Base-by-base conservation (phyloP, 2,329 filamentous ascomycete genomes). In the Mycogone perniciosa region DNA sequence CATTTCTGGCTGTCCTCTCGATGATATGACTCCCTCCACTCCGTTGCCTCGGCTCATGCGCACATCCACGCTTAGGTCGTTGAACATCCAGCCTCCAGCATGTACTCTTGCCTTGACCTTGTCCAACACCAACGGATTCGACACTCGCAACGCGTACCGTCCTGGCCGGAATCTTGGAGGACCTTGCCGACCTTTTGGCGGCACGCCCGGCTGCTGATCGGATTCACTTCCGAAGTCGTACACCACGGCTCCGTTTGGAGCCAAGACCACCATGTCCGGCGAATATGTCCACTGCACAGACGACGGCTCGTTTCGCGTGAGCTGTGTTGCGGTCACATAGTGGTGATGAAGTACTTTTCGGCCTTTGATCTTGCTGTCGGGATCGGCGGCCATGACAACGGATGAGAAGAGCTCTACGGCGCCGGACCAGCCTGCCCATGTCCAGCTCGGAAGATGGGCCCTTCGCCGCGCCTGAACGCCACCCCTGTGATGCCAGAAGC, bases 341-440 rank as follows among this genome's bases (percentile, higher is more conserved):
- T 68, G 66, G 31, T 67, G 66, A 44, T 62, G 63, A 27, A 67
- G 60, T 7, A 64, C 54, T 54, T 67, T 68, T 44, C 62, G 62
- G 20, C 60, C 58, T 34, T 60, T 56, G 27, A 53, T 41, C 31
- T 59, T 64, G 37, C 55, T 61, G 13, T 64, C 62, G 1, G 62
- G 57, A 30, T 66, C 66, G 4, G 34, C 6, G 5, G 60, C 58
- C n/a, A 68, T 59, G 2, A 60, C 56, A 27, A 68, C 61, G 8
- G 64, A 65, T 5, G 65, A 68, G 52, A 62, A 59, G 40, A 68
- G 54, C 31, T 67, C 66, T 9, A 68, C 66, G 5, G 62, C 56
- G 10, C 66, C 66, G 13, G 60, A 58, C 66, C 66, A 68, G 2
- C 66, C 66, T 2, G 66, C 65, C 66, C 66, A 68, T 2, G 65